Base-by-base conservation (phyloP, 805 yeast species). In the Starmerella apis region DNA sequence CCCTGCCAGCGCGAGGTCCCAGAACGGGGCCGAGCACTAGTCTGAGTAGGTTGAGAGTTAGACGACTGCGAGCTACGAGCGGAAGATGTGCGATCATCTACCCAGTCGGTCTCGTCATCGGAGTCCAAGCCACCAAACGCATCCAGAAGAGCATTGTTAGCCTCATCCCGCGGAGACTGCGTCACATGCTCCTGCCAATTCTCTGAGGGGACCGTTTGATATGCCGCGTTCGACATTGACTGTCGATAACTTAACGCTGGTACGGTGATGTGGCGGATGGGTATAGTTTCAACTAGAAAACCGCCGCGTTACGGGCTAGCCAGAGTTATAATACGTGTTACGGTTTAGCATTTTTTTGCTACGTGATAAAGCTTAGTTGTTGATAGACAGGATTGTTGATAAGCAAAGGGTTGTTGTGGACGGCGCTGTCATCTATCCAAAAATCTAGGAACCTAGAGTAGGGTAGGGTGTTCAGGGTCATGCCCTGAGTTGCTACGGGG, bases 111-210 rank as follows among this genome's bases (percentile, higher is more conserved):
- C 4, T 56, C 61, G 20, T 24, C 19, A 8, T n/a, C 43, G 13
- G 43, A 20, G 16, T 58, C 61, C 11, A 46, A 39, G 49, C 25
- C 43, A 31, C 48, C 56, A 35, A 59, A 59, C 5, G 61, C 58
- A 10, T 48, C 51, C 14, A 58, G 43, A 20, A 59, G 52, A 22
- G 56, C 56, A 39, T 52, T 52, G 14, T 16, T 18, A 28, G 49
- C 39, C 27, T 30, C 22, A 23, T 27, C 47, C 11, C 18, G 33
- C 28, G 27, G 14, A n/a, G 43, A n/a, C 22, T 20, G 23, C 1
- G 37, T 9, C 37, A 23, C 37, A 23, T 20, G 20, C 37, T 33
- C 23, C 37, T 7, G 22, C 37, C 37, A 13, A 18, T 7, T 33
- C 37, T 33, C 37, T 7, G 16, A 11, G 37, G 22, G 37, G 37